phyloP scores from a whole-genome alignment of 2,329 filamentous ascomycete species.

The Penicillium sp. region DNA sequence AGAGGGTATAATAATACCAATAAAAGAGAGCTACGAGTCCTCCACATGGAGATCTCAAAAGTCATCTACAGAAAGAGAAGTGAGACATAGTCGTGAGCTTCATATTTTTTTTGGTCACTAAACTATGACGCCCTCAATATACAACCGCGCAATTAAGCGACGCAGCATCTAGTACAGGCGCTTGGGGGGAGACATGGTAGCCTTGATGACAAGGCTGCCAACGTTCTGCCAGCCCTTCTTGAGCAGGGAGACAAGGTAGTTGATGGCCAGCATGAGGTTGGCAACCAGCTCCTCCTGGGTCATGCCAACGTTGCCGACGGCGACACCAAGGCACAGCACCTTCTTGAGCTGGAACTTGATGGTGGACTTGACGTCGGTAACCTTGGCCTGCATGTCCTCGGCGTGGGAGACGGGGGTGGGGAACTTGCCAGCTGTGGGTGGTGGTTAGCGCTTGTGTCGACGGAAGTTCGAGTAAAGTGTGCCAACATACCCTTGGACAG shows the following conservation, averaged over 20 bases:
- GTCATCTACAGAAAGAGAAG: slow-evolving; percentile 8
- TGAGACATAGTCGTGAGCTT: slow-evolving; percentile 34
- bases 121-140: slow-evolving; percentile 32
- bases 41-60: neutral
- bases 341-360: slow-evolving; percentile 99
- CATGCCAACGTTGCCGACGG: slow-evolving; percentile 98
- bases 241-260: slow-evolving; percentile 98
- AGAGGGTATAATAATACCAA: neutral
- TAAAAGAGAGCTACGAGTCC: neutral
- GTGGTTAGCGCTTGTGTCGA: slow-evolving; percentile 30
- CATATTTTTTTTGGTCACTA: slow-evolving; percentile 32
- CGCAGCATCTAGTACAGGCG: slow-evolving; percentile 77
- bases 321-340: slow-evolving; percentile 99
- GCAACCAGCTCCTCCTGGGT: slow-evolving; percentile 89
- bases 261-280: slow-evolving; percentile 99
- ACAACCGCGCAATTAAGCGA: slow-evolving; percentile 29
- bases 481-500: slow-evolving; percentile 75
- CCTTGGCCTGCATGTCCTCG: slow-evolving; percentile 91
- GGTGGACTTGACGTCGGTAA: slow-evolving; percentile 99
- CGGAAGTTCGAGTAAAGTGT: neutral
- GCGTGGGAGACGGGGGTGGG: slow-evolving; percentile 95
- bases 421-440: slow-evolving; percentile 87
- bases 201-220: slow-evolving; percentile 99
- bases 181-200: slow-evolving; percentile 98
- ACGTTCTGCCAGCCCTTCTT: slow-evolving; percentile 99